Evolutionary conservation across 1,284 basidiomycete species (phyloP).

Genomic region (Inonotus hispidus): DNA sequence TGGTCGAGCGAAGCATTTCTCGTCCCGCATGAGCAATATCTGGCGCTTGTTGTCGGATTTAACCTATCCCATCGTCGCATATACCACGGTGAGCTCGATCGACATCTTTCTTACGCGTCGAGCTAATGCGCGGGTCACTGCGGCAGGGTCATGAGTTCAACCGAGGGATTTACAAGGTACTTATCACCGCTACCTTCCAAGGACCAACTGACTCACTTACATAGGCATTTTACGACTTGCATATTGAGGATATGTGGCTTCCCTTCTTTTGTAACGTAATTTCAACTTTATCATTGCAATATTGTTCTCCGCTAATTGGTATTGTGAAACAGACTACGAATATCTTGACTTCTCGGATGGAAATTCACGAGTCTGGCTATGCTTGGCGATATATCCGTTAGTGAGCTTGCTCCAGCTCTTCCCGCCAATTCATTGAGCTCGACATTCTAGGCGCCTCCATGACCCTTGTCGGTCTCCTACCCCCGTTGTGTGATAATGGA

Average conservation of each 20-base stretch:
- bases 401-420: slow-evolving; percentile 24
- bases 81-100: slow-evolving; percentile 76
- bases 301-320: neutral
- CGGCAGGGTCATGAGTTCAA: slow-evolving; percentile 87
- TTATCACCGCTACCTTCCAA: neutral
- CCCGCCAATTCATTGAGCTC: slow-evolving; percentile 20
- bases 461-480: slow-evolving; percentile 93
- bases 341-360: slow-evolving; percentile 95
- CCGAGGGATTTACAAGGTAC: slow-evolving; percentile 74
- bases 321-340: slow-evolving; percentile 71
- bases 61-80: slow-evolving; percentile 95
- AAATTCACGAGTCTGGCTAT: slow-evolving; percentile 95
- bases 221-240: slow-evolving; percentile 84
- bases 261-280: slow-evolving; percentile 88
- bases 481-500: slow-evolving; percentile 93
- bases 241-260: slow-evolving; percentile 99
- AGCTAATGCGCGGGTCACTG: neutral
- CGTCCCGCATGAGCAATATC: slow-evolving; percentile 87
- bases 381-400: slow-evolving; percentile 85
- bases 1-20: slow-evolving; percentile 88
- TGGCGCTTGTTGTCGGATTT: slow-evolving; percentile 95
- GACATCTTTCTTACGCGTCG: slow-evolving; percentile 14
- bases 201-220: slow-evolving; percentile 11
- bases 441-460: slow-evolving; percentile 80
- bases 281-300: neutral